phyloP scores from a whole-genome alignment of 805 yeast genomes.

The Wickerhamiella sergipiensis region DNA sequence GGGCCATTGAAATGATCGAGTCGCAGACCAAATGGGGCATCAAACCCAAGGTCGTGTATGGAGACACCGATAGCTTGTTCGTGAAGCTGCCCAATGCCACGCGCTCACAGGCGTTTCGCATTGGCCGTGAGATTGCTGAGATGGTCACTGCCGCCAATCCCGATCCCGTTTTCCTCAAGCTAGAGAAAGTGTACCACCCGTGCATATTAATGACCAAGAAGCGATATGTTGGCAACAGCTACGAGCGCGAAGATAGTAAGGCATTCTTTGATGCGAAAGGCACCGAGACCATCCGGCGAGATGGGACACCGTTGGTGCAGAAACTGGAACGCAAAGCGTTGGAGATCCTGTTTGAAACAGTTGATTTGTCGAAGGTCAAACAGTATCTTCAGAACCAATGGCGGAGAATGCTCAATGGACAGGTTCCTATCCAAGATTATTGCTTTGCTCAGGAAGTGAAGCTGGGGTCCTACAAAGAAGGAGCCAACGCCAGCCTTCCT shows the following conservation, averaged over 20 bases:
- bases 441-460: constrained; percentile 86
- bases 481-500: constrained; percentile 44
- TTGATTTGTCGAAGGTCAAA: constrained; percentile 59
- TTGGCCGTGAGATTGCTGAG: constrained; percentile 60
- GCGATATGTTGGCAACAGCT: constrained; percentile 79
- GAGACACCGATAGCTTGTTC: constrained; percentile 91
- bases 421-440: constrained; percentile 63
- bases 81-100: constrained; percentile 79
- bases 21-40: constrained; percentile 42
- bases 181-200: constrained; percentile 89
- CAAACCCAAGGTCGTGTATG: constrained; percentile 81
- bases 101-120: constrained; percentile 57
- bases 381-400: constrained; percentile 53
- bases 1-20: constrained; percentile 60
- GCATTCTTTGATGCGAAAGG: constrained; percentile 93
- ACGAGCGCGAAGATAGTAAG: constrained; percentile 39
- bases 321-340: constrained; percentile 62
- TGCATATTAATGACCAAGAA: constrained; percentile 73
- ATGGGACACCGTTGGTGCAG: constrained; percentile 88
- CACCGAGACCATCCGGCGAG: constrained; percentile 85
- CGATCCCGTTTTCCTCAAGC: constrained; percentile 66
- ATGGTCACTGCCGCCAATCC: constrained; percentile 56
- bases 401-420: constrained; percentile 45
- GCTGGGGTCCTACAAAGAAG: constrained; percentile 68
- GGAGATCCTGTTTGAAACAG: constrained; percentile 54